These are phyloP conservation scores for Globomyces pollinis-pini DNA, from an alignment of 192 early-diverging fungal species.

Conservation along the genomic window DNA sequence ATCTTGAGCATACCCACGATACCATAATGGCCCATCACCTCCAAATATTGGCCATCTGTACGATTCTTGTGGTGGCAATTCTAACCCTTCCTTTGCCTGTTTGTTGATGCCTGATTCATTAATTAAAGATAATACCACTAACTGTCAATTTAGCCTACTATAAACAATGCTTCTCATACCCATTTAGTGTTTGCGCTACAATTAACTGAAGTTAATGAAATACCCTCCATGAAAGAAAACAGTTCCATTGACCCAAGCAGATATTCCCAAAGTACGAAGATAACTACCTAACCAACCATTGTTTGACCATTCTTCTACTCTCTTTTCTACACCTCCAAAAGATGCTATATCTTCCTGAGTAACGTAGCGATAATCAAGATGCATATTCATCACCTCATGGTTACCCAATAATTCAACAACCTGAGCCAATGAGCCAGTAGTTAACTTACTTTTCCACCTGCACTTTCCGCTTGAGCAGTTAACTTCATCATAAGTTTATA, in stretches of 20 bases:
- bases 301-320: conserved; percentile 34
- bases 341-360: conserved; percentile 38
- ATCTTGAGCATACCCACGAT: conserved; percentile 52
- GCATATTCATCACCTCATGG: conserved; percentile 60
- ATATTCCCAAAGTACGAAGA: conserved; percentile 34
- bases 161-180: no score
- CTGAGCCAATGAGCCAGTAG: conserved; percentile 23
- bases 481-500: conserved; percentile 55
- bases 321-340: conserved; percentile 41
- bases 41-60: conserved; percentile 27
- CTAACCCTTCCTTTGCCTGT: conserved; percentile 23
- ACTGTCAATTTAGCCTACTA: no score
- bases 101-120: conserved; percentile 45
- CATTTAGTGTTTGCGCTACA: conserved; percentile 16
- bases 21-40: conserved; percentile 43
- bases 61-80: not conserved
- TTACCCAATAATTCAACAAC: conserved; percentile 29
- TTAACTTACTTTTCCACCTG: conserved; percentile 43
- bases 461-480: conserved; percentile 42
- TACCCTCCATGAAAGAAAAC: conserved; percentile 61
- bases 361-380: conserved; percentile 53
- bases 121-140: no score
- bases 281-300: conserved; percentile 49
- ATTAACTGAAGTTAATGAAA: not conserved
- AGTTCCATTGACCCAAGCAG: conserved; percentile 36